Evolutionary conservation across 495 filamentous ascomycete genomes (phyloP).

Genomic region (Clohesyomyces aquaticus): DNA sequence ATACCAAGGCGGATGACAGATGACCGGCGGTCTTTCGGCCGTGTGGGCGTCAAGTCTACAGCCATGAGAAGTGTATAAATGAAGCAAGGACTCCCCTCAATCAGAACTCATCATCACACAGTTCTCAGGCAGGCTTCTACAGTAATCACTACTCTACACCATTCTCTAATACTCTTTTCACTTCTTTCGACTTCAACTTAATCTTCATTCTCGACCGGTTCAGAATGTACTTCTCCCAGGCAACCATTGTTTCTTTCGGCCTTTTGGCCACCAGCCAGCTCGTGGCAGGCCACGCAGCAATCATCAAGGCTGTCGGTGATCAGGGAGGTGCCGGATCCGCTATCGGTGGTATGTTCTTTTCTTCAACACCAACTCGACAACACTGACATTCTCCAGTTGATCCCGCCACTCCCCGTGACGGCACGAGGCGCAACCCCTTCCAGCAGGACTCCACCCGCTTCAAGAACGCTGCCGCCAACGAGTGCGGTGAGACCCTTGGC

Average conservation of each 20-base stretch:
- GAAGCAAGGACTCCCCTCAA: not conserved
- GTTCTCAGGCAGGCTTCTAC: conserved; percentile 32
- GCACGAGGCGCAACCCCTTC: conserved; percentile 56
- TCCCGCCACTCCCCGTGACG: conserved; percentile 56
- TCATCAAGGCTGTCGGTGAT: conserved; percentile 54
- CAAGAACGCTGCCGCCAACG: conserved; percentile 43
- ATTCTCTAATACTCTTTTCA: conserved; percentile 20
- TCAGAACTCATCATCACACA: conserved; percentile 25
- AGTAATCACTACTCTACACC: conserved; percentile 25
- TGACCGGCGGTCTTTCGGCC: not conserved
- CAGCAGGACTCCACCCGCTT: conserved; percentile 60
- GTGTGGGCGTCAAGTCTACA: not conserved
- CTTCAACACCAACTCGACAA: not conserved
- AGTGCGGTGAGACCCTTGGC: conserved; percentile 42
- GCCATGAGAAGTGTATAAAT: conserved; percentile 25
- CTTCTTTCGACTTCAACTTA: conserved; percentile 22
- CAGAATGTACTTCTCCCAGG: conserved; percentile 38
- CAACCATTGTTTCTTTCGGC: conserved; percentile 36
- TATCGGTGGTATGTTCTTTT: conserved; percentile 45
- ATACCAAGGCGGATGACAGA: conserved; percentile 2
- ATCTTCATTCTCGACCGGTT: conserved; percentile 30
- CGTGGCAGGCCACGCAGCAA: conserved; percentile 55
- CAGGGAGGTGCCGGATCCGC: conserved; percentile 50
- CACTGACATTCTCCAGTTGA: conserved; percentile 49
- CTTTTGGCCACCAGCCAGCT: conserved; percentile 39